Evolutionary conservation across 345 rosid species (phyloP), one percentile per base, ranked within the genome.

Genomic region (Eucalyptus marginata): DNA sequence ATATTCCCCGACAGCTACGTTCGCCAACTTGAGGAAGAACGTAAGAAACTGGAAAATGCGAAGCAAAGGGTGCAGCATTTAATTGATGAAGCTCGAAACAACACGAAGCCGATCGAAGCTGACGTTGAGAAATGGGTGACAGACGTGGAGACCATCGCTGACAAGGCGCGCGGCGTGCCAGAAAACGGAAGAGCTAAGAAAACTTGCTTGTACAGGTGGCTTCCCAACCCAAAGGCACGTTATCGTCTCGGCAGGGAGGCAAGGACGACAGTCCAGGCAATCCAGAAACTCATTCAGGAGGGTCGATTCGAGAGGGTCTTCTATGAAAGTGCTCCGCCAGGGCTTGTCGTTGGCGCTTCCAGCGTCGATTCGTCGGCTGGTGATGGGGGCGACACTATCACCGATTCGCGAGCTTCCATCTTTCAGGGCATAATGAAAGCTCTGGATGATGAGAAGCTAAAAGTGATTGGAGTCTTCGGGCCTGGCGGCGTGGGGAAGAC

Each of bases 321-420:
- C 4, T n/a, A n/a, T n/a, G 50, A 49, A 2, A 49, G 0, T 49
- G 2, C 50, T 49, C 50, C 50, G 0, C 50, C 15, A 0, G 50
- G 1, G 1, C 50, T 1, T 49, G 51, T 49, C 2, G 16, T 2
- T 1, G 16, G 16, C 2, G 17, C 51, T 49, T 0, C 16, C 16
- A 2, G 0, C 0, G 51, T 49, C 0, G 1, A 49, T 49, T 4
- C 40, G 5, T 66, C 11, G 0, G 40, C 5, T 3, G 0, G 3
- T 31, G 76, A 7, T 7, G 2, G 10, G 76, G 40, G 10, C 20
- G 0, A 31, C 10, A 7, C 20, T 31, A n/a, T 66, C 76, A 7
- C 11, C 0, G 12, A 12, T 7, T 56, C 88, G 3, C 49, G 76
- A 33, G 50, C n/a, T 14, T 50, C 44, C 25, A 86, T 86, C 29